phyloP scores from a whole-genome alignment of 345 rosid genomes.

The Eucalyptus erythrocorys region DNA sequence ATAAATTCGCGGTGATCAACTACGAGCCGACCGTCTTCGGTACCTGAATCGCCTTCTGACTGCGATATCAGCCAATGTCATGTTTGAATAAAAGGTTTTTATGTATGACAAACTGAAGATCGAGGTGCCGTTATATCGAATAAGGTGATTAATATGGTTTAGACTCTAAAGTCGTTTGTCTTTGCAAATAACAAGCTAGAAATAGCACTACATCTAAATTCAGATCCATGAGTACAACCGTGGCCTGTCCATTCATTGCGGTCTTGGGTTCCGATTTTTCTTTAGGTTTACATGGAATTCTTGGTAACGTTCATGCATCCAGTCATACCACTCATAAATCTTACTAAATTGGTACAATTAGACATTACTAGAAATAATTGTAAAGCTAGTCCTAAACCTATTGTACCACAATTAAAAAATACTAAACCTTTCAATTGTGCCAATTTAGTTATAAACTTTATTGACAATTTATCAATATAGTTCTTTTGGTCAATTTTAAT shows the following conservation, averaged over 20 bases:
- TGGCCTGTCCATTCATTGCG: not conserved
- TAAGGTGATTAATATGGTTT: not conserved
- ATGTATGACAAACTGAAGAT: not conserved
- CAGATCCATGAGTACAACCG: not conserved
- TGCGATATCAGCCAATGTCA: not conserved
- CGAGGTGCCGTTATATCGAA: not conserved
- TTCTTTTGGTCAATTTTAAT: too few relatives aligned
- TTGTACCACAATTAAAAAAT: too few relatives aligned
- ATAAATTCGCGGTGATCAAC: conserved; percentile 49
- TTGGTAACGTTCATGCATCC: not conserved
- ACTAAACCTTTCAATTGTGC: rapidly evolving
- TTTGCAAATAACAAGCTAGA: not conserved
- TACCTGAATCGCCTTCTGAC: not conserved
- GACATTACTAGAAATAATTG: not conserved
- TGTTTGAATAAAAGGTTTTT: not conserved
- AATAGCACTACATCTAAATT: not conserved
- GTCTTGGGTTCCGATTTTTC: not conserved
- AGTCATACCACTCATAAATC: not conserved
- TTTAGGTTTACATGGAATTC: not conserved
- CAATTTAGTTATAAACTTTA: too few relatives aligned
- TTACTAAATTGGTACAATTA: not conserved
- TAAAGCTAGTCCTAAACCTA: too few relatives aligned
- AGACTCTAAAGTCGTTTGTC: not conserved
- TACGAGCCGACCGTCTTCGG: conserved; percentile 42
- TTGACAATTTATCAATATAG: too few relatives aligned